phyloP scores from a whole-genome alignment of 2,329 filamentous ascomycete genomes.

The Colletotrichum sp. region DNA sequence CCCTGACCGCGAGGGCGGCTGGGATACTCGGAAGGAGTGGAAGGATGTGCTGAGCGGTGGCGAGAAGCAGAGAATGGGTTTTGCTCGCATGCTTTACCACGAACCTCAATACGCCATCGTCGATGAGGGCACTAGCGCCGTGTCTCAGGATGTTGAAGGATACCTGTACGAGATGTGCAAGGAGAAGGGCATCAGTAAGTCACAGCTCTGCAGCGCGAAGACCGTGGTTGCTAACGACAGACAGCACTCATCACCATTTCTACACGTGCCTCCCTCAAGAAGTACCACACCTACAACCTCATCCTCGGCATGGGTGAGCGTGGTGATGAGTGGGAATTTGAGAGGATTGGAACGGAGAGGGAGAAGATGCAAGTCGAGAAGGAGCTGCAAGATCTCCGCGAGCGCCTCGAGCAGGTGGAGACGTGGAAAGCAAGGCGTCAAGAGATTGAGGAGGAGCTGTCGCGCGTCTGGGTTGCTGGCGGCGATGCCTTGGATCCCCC shows the following conservation, averaged over 20 bases:
- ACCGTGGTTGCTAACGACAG: conserved; percentile 19
- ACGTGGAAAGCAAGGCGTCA: conserved; percentile 79
- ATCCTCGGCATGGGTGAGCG: conserved; percentile 80
- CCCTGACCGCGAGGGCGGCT: conserved; percentile 89
- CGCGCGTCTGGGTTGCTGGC: conserved; percentile 63
- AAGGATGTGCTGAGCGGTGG: conserved; percentile 97
- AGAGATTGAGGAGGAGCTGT: conserved; percentile 85
- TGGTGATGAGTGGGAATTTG: conserved; percentile 90
- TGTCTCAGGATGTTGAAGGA: conserved; percentile 93
- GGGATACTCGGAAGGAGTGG: conserved; percentile 97
- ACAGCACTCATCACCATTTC: conserved; percentile 91
- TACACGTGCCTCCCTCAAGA: conserved; percentile 91
- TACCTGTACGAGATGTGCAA: conserved; percentile 93
- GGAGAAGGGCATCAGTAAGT: conserved; percentile 88
- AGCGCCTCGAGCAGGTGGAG: conserved; percentile 81
- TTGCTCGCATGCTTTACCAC: conserved; percentile 90
- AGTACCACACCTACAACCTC: conserved; percentile 93
- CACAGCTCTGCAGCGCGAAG: background rate
- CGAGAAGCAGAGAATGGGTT: conserved; percentile 94
- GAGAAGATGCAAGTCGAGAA: conserved; percentile 95
- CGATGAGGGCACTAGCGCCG: conserved; percentile 94
- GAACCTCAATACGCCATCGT: conserved; percentile 94
- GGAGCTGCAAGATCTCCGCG: conserved; percentile 84
- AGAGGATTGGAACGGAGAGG: conserved; percentile 89
- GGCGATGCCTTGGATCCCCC: conserved; percentile 55